Evolutionary conservation across 2,329 filamentous ascomycete genomes (phyloP), one percentile per base, ranked within the genome.

Genomic region (Aspergillus proliferans): DNA sequence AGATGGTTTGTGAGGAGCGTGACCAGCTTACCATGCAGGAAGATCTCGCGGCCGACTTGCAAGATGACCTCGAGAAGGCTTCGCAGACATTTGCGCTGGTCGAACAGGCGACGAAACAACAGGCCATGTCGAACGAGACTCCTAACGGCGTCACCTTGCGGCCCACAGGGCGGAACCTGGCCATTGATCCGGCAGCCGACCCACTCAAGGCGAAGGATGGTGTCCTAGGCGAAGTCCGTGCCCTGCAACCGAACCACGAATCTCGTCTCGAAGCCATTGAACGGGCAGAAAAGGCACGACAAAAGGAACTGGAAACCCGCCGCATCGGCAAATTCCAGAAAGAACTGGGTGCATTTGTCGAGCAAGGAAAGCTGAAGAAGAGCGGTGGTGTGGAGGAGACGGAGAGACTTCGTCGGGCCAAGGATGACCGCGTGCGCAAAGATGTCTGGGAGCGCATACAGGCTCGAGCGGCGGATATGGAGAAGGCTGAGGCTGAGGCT

Each of bases 91-190:
- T 98, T 64, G 87, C 88, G 21, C 81, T 98, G 0, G 93, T 98
- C 14, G 93, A 98, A 71, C 87, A 97, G 71, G 93, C 93, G 7
- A 97, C 91, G n/a, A 95, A 95, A 72, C 90, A 97, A 71, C 93
- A 98, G 67, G 87, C 81, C 48, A 63, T 94, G 71, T 88, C 94
- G 66, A 79, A 80, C 5, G 70, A 71, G 39, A 22, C 14, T 36
- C 34, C 14, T n/a, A 64, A 76, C 44, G 62, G 58, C 39, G 68
- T 69, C 47, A 72, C 73, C 9, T 49, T 72, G 26, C 71, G 75
- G 15, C 75, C 72, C 42, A 76, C 76, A 4, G 81, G 81, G n/a
- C 79, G 77, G 40, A 64, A 68, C 47, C 65, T 78, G 43, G 67
- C 71, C 36, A 68, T 72, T 47, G 70, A 76, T 51, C 77, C 80